Evolutionary conservation across 2,329 filamentous ascomycete genomes (phyloP), one percentile per base, ranked within the genome.

Genomic region (Thielaviopsis musarum): DNA sequence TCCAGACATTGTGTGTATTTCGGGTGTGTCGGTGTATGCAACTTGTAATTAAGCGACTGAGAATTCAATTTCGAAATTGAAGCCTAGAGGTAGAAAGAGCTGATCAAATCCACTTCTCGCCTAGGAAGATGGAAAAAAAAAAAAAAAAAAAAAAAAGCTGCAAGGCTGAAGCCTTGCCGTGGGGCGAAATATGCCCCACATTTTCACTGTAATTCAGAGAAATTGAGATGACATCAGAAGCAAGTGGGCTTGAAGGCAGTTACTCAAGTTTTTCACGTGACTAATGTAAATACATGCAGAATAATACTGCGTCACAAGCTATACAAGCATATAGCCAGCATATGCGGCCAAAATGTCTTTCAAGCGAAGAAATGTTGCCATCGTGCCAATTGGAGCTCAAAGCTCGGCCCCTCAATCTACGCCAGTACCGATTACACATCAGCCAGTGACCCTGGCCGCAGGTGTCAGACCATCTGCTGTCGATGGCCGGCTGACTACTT

Each of bases 401-500:
- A 58, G 65, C 3, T 52, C 58, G 54, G 56, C 62, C 7, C 65
- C 67, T 49, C 67, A 66, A 9, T 7, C 38, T n/a, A n/a, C 22
- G 22, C 19, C 53, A 55, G 72, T 73, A 62, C 71, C 69, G 62
- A 66, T 70, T 21, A 21, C 52, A 34, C 54, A 22, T n/a, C 54
- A 34, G 21, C 26, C 22, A 2, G 41, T 54, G 9, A 48, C 38
- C 19, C 34, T 57, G 4, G 49, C 60, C 1, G 69, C 72, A 0
- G 79, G 78, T 21, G 78, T 90, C 22, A 83, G 91, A 56, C 88
- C 91, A 17, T 98, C 93, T 13, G 88, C 91, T 54, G 75, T 95
- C 34, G 91, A 95, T 68, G 91, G 91, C 59, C 84, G 90, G 54
- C 78, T 83, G 45, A 95, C 88, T 7, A 97, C 87, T 1, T 98